Conservation (phyloP, 1,284 basidiomycete species). For the Sanghuangporus sanghuang region DNA sequence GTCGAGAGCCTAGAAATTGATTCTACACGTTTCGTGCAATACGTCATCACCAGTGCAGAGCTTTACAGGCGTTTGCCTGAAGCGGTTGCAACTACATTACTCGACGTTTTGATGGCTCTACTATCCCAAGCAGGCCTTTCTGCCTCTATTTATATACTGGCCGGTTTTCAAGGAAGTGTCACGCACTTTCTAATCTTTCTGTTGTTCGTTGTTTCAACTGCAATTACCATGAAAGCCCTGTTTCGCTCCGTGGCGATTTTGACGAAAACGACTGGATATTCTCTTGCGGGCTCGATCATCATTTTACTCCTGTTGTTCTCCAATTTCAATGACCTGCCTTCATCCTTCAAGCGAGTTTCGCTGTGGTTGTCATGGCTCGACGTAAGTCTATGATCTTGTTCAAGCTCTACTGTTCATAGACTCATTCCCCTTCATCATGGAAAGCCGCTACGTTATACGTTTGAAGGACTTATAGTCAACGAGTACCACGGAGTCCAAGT, state of each 20-base stretch:
- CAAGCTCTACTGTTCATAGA: constrained; percentile 19
- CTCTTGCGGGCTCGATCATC: constrained; percentile 44
- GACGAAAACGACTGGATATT: constrained; percentile 35
- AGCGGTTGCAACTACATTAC: constrained; percentile 62
- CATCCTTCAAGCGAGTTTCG: constrained; percentile 29
- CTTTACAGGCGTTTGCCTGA: constrained; percentile 66
- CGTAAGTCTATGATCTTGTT: constrained; percentile 21
- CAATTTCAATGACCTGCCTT: constrained; percentile 28
- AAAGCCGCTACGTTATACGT: constrained; percentile 41
- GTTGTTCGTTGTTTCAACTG: constrained; percentile 39
- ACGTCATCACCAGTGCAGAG: constrained; percentile 50
- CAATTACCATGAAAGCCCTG: constrained; percentile 46
- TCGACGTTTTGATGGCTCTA: constrained; percentile 65
- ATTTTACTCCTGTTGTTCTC: constrained; percentile 47
- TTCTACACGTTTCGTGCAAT: constrained; percentile 68
- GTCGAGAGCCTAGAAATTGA: constrained; percentile 73
- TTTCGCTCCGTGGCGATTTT: constrained; percentile 48
- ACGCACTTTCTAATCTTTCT: constrained; percentile 58
- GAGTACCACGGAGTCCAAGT: constrained; percentile 46
- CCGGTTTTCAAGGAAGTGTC: constrained; percentile 46
- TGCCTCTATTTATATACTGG: constrained; percentile 63
- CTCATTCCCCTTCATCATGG: not conserved
- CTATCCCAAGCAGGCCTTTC: constrained; percentile 43
- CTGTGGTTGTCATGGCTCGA: constrained; percentile 45
- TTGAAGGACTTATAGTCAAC: constrained; percentile 46